Evolutionary conservation across 495 filamentous ascomycete species (phyloP).

Genomic region (Hamigera avellanea): DNA sequence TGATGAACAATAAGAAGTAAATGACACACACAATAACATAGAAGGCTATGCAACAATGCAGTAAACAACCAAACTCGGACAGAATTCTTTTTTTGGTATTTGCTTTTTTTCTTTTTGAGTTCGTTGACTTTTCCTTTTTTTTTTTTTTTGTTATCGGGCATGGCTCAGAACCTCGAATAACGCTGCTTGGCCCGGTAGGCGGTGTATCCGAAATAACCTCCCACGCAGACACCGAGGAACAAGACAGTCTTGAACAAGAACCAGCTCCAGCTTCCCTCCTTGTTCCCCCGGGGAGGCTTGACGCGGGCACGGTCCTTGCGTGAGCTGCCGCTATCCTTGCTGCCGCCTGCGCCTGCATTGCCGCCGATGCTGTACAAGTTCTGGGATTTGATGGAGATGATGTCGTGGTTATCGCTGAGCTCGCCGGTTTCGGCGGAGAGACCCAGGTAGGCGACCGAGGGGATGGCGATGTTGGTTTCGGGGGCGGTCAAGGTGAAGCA

Average conservation of each 20-base stretch:
- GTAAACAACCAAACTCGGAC: too few species aligned
- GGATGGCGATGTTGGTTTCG: conserved; percentile 64
- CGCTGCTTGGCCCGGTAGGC: conserved; percentile 63
- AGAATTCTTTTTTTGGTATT: neutral
- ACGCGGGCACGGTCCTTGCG: conserved; percentile 26
- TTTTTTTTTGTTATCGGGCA: neutral
- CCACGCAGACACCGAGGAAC: conserved; percentile 56
- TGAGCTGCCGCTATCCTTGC: conserved; percentile 27
- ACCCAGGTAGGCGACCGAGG: conserved; percentile 84
- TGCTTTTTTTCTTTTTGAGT: neutral
- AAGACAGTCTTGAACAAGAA: conserved; percentile 79
- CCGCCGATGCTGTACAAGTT: conserved; percentile 67
- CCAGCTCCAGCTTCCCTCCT: conserved; percentile 74
- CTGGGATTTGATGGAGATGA: conserved; percentile 75
- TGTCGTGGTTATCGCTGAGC: conserved; percentile 95
- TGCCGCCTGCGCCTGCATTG: conserved; percentile 18
- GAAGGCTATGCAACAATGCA: neutral
- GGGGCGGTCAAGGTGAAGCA: conserved; percentile 65
- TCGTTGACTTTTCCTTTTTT: neutral
- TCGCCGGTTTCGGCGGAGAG: conserved; percentile 96
- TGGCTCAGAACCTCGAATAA: conserved; percentile 61
- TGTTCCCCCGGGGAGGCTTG: conserved; percentile 16
- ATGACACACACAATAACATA: neutral
- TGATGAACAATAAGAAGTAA: too few species aligned
- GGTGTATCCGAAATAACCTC: conserved; percentile 75